Evolutionary conservation across 2,329 filamentous ascomycete genomes (phyloP), one percentile per base, ranked within the genome.

Genomic region (Arthrobotrys entomopaga): DNA sequence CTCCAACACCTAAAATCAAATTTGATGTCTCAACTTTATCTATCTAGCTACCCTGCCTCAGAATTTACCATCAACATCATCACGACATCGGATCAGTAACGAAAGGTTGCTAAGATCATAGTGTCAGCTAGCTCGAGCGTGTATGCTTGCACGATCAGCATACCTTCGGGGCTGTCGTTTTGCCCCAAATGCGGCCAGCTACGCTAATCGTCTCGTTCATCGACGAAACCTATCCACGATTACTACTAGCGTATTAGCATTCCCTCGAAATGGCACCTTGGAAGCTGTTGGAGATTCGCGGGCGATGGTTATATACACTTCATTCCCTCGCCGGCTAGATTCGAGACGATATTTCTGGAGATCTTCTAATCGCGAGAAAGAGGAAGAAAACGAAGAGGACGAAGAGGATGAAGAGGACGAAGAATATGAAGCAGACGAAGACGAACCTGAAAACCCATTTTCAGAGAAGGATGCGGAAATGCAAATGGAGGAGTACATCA

Each of bases 141-240:
- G 67, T 72, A 72, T 72, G 67, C 67, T 72, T 54, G 43, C 59
- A 53, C 46, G 67, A 54, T 54, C 67, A 65, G 67, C 60, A 54
- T 65, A 49, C 53, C 40, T 46, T 53, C 52, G 60, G 60, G 67
- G 67, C 67, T 60, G 67, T 60, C 24, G 67, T 54, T 59, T 65
- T 58, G 57, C 67, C 60, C 60, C 53, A 16, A 72, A 65, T 72
- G 60, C 48, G 46, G 42, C 63, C 43, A 54, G 46, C 15, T 50
- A 65, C 40, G 22, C 58, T 38, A 46, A 46, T 40, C 43, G 15
- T 24, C n/a, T 40, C 43, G 43, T 26, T 26, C 46, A 49, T 22
- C 46, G 40, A 24, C 52, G 54, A 42, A 34, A 29, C 10, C 26
- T 54, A 54, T 65, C 48, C 29, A 29, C 60, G 4, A 43, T 42